phyloP scores from a whole-genome alignment of 148 eudicot species.

The Dysphania ambrosioides region DNA sequence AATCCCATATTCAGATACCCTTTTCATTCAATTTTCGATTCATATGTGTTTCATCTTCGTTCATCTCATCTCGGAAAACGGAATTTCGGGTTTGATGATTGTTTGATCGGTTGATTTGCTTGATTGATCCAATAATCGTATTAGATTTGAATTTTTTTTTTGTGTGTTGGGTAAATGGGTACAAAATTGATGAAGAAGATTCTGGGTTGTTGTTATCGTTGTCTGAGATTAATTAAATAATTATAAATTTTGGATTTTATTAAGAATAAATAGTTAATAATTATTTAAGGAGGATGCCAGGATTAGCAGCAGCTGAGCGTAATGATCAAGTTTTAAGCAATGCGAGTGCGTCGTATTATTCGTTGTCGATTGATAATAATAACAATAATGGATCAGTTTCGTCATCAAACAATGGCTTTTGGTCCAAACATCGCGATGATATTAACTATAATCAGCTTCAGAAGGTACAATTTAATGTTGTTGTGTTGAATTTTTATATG shows the following conservation, averaged over 20 bases:
- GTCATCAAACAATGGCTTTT: constrained; percentile 56
- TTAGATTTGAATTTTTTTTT: constrained; percentile 5
- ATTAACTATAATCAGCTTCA: constrained; percentile 75
- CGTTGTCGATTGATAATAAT: constrained; percentile 49
- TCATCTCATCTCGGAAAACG: not conserved
- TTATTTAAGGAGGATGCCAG: constrained; percentile 60
- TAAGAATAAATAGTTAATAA: not conserved
- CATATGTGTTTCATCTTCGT: not conserved
- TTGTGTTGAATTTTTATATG: not conserved
- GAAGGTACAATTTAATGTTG: constrained; percentile 53
- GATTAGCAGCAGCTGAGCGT: constrained; percentile 50
- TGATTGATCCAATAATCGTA: constrained; percentile 6
- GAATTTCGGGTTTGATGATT: not conserved
- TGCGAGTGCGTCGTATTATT: constrained; percentile 38
- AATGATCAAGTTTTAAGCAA: constrained; percentile 43
- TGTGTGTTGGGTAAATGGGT: not conserved
- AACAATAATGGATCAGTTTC: constrained; percentile 65
- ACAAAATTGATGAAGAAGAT: constrained; percentile 21
- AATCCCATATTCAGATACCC: too few species aligned
- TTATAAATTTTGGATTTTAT: constrained; percentile 14
- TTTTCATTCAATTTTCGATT: constrained; percentile 10
- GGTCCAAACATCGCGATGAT: constrained; percentile 79
- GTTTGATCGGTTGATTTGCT: constrained; percentile 16
- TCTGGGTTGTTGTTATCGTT: constrained; percentile 10
- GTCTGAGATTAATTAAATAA: not conserved